Evolutionary conservation across 768 basidiomycete species (phyloP).

Genomic region (Boletus edulis): DNA sequence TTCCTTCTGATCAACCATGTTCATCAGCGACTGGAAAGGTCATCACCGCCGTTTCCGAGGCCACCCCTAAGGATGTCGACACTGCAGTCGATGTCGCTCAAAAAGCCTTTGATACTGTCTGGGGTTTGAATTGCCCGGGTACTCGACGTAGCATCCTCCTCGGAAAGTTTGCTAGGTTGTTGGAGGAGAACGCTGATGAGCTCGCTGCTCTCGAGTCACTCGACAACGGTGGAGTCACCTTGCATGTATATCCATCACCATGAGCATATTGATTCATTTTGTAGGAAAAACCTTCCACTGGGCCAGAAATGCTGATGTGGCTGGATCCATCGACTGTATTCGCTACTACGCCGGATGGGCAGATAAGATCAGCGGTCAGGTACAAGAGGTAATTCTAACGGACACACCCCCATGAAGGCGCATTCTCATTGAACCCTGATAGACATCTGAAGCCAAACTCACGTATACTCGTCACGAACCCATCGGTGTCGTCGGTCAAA

Average conservation of each 20-base stretch:
- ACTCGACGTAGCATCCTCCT: slow-evolving; percentile 52
- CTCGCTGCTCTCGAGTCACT: slow-evolving; percentile 73
- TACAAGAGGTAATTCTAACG: slow-evolving; percentile 49
- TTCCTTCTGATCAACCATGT: not conserved
- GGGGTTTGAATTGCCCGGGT: slow-evolving; percentile 68
- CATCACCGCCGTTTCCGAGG: slow-evolving; percentile 54
- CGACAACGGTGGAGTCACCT: slow-evolving; percentile 49
- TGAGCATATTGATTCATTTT: no score
- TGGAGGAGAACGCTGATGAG: slow-evolving; percentile 60
- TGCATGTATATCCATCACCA: not conserved
- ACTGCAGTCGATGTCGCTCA: slow-evolving; percentile 67
- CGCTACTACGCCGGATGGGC: slow-evolving; percentile 92
- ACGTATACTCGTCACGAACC: slow-evolving; percentile 20
- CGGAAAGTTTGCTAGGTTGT: slow-evolving; percentile 57
- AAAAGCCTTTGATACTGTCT: slow-evolving; percentile 58
- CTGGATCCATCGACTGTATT: slow-evolving; percentile 34
- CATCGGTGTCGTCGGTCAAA: slow-evolving; percentile 38
- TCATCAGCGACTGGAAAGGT: slow-evolving; percentile 58
- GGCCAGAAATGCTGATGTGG: slow-evolving; percentile 50
- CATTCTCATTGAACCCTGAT: not conserved
- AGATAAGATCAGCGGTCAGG: slow-evolving; percentile 78
- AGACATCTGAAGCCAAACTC: slow-evolving; percentile 29
- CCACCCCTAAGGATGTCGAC: slow-evolving; percentile 70
- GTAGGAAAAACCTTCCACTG: slow-evolving; percentile 53
- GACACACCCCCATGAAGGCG: no score